These are phyloP conservation scores for Exophiala dermatitidis DNA, from an alignment of 2,329 filamentous ascomycete species.

Conservation along the genomic window DNA sequence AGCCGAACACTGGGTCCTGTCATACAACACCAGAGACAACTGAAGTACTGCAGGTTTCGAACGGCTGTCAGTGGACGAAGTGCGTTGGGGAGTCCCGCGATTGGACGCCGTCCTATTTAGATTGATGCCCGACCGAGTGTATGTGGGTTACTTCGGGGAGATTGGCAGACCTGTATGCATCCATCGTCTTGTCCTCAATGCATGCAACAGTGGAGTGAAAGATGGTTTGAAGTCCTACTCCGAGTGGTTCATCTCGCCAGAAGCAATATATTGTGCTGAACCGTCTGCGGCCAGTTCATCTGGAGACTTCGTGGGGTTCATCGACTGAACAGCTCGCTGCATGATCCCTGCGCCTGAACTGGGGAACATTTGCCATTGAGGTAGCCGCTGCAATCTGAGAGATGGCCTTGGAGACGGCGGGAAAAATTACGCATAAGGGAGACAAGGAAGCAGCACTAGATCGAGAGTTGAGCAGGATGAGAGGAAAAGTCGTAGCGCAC, in stretches of 20 bases:
- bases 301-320: slow-evolving; percentile 17
- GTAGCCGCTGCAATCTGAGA: neutral
- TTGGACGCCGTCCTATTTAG: slow-evolving; percentile 19
- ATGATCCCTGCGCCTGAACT: slow-evolving; percentile 3
- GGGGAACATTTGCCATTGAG: too few relatives aligned
- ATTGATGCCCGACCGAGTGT: slow-evolving; percentile 19
- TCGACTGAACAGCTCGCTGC: slow-evolving; percentile 1
- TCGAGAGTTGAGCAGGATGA: neutral
- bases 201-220: neutral
- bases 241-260: slow-evolving; percentile 7
- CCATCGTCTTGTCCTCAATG: neutral
- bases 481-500: neutral
- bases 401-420: neutral
- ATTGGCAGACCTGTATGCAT: slow-evolving; percentile 7
- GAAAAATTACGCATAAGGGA: neutral
- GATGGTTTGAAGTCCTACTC: neutral
- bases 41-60: slow-evolving; percentile 12
- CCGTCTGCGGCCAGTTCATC: slow-evolving; percentile 16
- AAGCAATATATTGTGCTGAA: neutral
- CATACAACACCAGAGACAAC: slow-evolving; percentile 19
- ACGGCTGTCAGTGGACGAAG: slow-evolving; percentile 17
- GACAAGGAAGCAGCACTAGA: neutral
- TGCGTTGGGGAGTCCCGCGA: slow-evolving; percentile 8
- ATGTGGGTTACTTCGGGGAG: slow-evolving; percentile 8
- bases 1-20: slow-evolving; percentile 13